Evolutionary conservation across 2,329 filamentous ascomycete species (phyloP).

Genomic region (Canariomyces notabilis): DNA sequence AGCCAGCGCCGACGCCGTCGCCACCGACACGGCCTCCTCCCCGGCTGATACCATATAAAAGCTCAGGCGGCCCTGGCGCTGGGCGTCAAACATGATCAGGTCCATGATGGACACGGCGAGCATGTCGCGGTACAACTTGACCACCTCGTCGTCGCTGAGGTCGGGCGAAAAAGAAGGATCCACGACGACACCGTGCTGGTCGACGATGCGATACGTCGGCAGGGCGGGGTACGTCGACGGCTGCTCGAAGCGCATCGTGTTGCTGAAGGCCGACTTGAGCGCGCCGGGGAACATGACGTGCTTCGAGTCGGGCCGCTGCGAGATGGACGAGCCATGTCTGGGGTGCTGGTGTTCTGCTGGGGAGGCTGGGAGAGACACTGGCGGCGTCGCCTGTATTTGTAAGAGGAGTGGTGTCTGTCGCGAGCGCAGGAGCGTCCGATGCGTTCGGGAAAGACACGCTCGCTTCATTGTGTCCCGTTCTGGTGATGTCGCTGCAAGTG

Average conservation of each 20-base stretch:
- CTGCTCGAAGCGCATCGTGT: conserved; percentile 68
- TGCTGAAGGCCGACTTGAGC: conserved; percentile 88
- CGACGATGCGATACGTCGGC: conserved; percentile 85
- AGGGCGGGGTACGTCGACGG: conserved; percentile 70
- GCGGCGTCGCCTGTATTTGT: conserved; percentile 20
- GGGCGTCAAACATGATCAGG: conserved; percentile 95
- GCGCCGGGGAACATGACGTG: conserved; percentile 84
- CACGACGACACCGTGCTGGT: conserved; percentile 80
- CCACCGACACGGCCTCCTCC: conserved; percentile 90
- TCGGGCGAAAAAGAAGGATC: conserved; percentile 66
- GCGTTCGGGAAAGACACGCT: conserved; percentile 11
- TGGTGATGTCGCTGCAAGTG: background rate
- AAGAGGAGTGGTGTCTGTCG: conserved; percentile 18
- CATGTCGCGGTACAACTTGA: conserved; percentile 62
- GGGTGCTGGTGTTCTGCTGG: conserved; percentile 16
- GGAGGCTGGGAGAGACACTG: background rate
- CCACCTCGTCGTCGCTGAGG: conserved; percentile 57
- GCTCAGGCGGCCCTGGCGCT: conserved; percentile 85
- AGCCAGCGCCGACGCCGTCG: conserved; percentile 77
- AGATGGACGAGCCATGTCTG: conserved; percentile 45
- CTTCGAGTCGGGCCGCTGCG: conserved; percentile 51
- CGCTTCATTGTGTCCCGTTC: conserved; percentile 18
- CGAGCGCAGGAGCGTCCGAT: conserved; percentile 9
- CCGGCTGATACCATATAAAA: conserved; percentile 98
- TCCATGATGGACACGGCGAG: conserved; percentile 79